Base-by-base conservation (phyloP, 2,329 filamentous ascomycete genomes). In the Fusarium multiceps region DNA sequence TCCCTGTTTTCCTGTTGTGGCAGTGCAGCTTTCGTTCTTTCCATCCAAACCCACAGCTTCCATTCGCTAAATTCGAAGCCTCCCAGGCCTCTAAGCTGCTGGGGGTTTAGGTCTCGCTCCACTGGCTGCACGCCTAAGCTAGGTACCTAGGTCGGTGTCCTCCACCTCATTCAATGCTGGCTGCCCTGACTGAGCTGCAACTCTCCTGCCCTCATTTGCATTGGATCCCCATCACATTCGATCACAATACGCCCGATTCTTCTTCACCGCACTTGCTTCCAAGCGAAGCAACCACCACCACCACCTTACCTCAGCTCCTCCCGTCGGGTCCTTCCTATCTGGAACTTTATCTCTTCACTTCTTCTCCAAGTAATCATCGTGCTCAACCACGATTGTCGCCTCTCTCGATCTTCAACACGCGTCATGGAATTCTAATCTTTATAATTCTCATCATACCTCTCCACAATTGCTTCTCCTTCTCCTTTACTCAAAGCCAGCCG, bases 381-480 rank as follows among this genome's bases (percentile, higher is more conserved):
- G 69, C 72, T 74, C 72, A 74, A 74, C 72, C 72, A 74, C 72
- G 72, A 60, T 72, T 59, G 47, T 69, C 50, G 47, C 56, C 65
- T 68, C 50, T 67, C 40, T 59, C 58, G 32, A 53, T 54, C 59
- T 63, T 55, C 63, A 55, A 60, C 57, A 64, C 66, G 55, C 61
- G 72, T 65, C 60, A 69, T 74, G 67, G 66, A 62, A 69, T 67
- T 65, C 60, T 43, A 37, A 37, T 12, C 53, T 37, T 54, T 42
- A 71, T 72, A 71, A 66, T 59, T 56, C 53, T 47, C 23, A 53
- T 21, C 32, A 37, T 37, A 37, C 34, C 56, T 63, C 54, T 56
- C 69, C 58, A 59, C 64, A 69, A 71, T 71, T 66, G 71, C 70
- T 56, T 57, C 50, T 42, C 37, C 71, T 61, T 56, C 55, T 58